Evolutionary conservation across 805 yeast species (phyloP).

Genomic region (Kodamaea sagamina): DNA sequence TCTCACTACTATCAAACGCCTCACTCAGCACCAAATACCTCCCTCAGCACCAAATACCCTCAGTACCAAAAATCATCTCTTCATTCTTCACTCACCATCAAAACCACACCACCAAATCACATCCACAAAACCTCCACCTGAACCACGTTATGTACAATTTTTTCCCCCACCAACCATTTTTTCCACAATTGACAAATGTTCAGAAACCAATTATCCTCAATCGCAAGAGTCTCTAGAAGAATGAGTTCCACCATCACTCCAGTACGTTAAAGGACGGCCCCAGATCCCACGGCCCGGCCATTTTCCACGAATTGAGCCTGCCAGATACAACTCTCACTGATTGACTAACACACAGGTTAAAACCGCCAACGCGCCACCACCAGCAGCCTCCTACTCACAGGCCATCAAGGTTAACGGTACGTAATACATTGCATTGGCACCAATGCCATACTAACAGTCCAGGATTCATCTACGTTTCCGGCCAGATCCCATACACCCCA

Average conservation of each 20-base stretch:
- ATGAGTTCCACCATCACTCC: slow-evolving; percentile 30
- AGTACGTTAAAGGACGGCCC: slow-evolving; percentile 24
- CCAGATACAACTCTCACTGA: not conserved
- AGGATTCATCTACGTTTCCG: slow-evolving; percentile 88
- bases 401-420: slow-evolving; percentile 82
- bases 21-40: no score
- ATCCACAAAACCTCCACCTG: no score
- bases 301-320: no score
- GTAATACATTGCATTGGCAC: not conserved
- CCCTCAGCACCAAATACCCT: no score
- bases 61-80: no score
- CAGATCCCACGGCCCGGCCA: not conserved
- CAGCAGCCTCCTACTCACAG: slow-evolving; percentile 96
- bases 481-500: slow-evolving; percentile 90
- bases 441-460: slow-evolving; percentile 19
- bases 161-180: slow-evolving; percentile 1
- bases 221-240: slow-evolving; percentile 29
- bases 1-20: no score
- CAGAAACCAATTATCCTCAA: slow-evolving; percentile 20
- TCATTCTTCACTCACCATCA: no score
- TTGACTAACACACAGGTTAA: slow-evolving; percentile 45
- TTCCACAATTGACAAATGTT: slow-evolving; percentile 18
- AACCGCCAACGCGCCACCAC: slow-evolving; percentile 86
- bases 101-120: no score
- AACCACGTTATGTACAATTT: not conserved